Conservation (phyloP, 208 protist genomes). For the Entamoeba histolytica region DNA sequence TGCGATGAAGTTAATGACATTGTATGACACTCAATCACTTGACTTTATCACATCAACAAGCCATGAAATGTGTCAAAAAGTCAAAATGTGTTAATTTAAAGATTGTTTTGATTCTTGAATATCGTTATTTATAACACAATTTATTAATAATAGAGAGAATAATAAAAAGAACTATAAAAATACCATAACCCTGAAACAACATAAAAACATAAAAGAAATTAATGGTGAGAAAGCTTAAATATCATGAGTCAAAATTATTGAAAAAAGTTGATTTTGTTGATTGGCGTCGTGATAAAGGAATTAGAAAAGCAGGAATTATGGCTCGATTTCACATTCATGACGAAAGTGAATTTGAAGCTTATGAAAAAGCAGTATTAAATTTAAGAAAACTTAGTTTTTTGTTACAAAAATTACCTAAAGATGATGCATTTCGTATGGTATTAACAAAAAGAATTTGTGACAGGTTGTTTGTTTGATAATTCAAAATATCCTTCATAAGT, state of each 20-base stretch:
- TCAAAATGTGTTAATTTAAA: not conserved
- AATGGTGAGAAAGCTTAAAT: constrained; percentile 2
- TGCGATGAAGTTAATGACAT: not conserved
- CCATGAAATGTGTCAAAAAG: not conserved
- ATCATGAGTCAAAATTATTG: constrained; percentile 10
- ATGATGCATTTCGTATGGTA: constrained; percentile 1
- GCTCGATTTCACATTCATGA: not conserved
- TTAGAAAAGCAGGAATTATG: constrained; percentile 1
- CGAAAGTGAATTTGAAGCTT: constrained; percentile 2
- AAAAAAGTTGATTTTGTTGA: constrained; percentile 12
- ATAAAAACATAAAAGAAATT: too few species aligned
- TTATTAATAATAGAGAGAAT: not conserved
- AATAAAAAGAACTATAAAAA: too few species aligned
- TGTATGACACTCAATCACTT: not conserved
- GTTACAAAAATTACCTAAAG: not conserved
- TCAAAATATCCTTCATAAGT: not conserved
- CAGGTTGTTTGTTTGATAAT: not conserved
- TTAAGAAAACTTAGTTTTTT: not conserved
- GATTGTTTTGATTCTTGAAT: not conserved
- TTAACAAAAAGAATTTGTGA: not conserved
- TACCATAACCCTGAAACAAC: too few species aligned
- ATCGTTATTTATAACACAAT: not conserved
- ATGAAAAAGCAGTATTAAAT: not conserved
- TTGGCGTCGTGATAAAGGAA: not conserved
- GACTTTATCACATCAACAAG: too few species aligned